Percentiles rank a stretch among this genome's conserved stretches.
Evolutionary conservation across 2,329 filamentous ascomycete genomes (phyloP).

Genomic region (Stenocarpella maydis): DNA sequence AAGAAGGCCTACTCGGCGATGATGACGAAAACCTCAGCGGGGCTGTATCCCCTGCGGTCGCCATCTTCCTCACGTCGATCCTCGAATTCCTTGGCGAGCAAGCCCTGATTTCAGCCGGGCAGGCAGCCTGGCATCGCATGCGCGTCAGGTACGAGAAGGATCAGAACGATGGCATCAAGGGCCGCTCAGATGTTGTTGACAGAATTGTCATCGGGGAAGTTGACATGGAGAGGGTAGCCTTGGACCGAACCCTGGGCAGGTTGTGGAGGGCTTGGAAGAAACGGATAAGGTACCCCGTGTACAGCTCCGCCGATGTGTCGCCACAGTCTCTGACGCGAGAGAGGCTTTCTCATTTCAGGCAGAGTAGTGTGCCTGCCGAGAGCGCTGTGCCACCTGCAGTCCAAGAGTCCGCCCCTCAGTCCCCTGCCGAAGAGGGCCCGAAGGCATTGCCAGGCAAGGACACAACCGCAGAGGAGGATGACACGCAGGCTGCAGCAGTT

Average conservation of each 20-base stretch:
- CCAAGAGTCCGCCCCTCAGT: constrained; percentile 38
- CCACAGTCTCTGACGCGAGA: constrained; percentile 60
- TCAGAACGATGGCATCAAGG: constrained; percentile 59
- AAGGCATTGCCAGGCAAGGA: constrained; percentile 24
- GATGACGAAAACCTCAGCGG: constrained; percentile 68
- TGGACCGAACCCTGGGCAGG: constrained; percentile 87
- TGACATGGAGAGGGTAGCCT: constrained; percentile 91
- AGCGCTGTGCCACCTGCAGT: constrained; percentile 49
- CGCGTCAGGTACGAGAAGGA: constrained; percentile 66
- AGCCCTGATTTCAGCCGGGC: constrained; percentile 84
- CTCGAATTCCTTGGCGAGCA: constrained; percentile 95
- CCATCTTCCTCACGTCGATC: constrained; percentile 95
- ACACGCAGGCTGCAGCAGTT: constrained; percentile 63
- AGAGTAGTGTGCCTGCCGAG: constrained; percentile 49
- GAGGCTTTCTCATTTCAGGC: constrained; percentile 45
- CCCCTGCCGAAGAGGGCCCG: constrained; percentile 19
- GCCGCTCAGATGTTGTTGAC: constrained; percentile 61
- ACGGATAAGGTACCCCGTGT: constrained; percentile 68
- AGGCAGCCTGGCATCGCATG: constrained; percentile 79
- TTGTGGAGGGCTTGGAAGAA: constrained; percentile 98
- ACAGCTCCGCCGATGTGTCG: constrained; percentile 54
- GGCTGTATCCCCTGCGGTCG: constrained; percentile 85
- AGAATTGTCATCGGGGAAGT: constrained; percentile 85
- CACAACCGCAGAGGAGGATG: constrained; percentile 48
- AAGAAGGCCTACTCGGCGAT: constrained; percentile 76